These are phyloP conservation scores for Salmacisia buchloeana DNA, from an alignment of 1,284 basidiomycete species.

Conservation along the genomic window DNA sequence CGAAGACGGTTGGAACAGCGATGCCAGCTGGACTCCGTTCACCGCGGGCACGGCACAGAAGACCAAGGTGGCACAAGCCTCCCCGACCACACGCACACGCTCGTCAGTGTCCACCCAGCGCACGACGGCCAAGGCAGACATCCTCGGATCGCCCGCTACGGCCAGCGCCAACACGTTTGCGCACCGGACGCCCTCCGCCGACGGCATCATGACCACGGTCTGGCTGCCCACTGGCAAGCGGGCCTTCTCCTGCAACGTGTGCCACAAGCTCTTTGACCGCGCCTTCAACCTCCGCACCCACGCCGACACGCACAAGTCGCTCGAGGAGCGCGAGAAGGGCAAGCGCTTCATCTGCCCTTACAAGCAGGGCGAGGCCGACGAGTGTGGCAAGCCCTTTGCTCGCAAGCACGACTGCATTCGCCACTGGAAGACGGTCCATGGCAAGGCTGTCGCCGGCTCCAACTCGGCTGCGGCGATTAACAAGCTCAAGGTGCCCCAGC, in stretches of 20 bases:
- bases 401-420: constrained; percentile 41
- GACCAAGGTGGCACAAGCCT: background rate
- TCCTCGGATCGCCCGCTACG: background rate
- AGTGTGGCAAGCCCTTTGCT: constrained; percentile 33
- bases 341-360: constrained; percentile 33
- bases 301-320: constrained; percentile 28
- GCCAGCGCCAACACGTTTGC: background rate
- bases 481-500: constrained; percentile 1
- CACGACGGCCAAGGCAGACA: background rate
- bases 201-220: constrained; percentile 4
- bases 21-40: background rate
- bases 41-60: no score
- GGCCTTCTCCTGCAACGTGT: constrained; percentile 31
- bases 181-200: background rate
- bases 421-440: constrained; percentile 35
- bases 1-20: constrained; percentile 5
- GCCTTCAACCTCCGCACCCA: constrained; percentile 43
- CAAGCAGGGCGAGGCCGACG: constrained; percentile 5
- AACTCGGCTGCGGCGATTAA: constrained; percentile 2
- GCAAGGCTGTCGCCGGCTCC: background rate
- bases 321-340: constrained; percentile 26
- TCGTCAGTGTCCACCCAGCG: background rate
- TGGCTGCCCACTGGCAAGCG: constrained; percentile 19
- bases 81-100: background rate
- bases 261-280: constrained; percentile 38